Evolutionary conservation across 140 eudicot genomes (phyloP), one percentile per base, ranked within the genome.

Genomic region (Senecio squalidus): DNA sequence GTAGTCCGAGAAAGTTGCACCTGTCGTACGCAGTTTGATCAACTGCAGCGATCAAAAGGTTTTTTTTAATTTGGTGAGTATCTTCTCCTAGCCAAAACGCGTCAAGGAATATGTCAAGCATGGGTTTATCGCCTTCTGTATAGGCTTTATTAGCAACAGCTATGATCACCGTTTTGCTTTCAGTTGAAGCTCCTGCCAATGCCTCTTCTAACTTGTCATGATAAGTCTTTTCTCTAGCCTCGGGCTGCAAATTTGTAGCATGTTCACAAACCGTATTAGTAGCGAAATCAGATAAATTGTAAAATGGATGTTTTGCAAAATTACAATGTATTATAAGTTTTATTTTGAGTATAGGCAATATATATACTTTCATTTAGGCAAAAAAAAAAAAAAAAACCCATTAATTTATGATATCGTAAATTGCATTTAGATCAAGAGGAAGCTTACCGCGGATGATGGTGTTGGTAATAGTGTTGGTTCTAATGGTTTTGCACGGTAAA

Each of bases 71-170:
- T 7, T 31, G 57, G 33, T 54, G 55, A 0, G 84, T 85, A 9
- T 38, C 78, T 33, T 79, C 78, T 11, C 95, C 91, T n/a, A 76
- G 55, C 87, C 91, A 79, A 29, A 82, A 85, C 3, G 76, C 78
- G 9, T 85, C 91, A 6, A 79, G 48, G 57, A 85, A 85, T 21
- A 85, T 66, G 47, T 85, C 91, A 9, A 85, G 70, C 87, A 85
- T 79, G 34, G 84, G 59, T 43, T 71, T 78, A 63, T 78, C 78
- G 13, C 84, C 86, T 44, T 85, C 95, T 0, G 71, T 80, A 38
- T 82, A 85, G 1, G 91, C 95, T 41, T 72, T 65, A 39, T 85
- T 76, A 6, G 75, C 82, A n/a, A 82, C 58, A 0, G 88, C 58
- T 38, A 85, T 66, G 38, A 85, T 82, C 18, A 85, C 71, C 0